A percentile compares a stretch with the other conserved stretches of the same genome.
phyloP scores from a whole-genome alignment of 2,329 filamentous ascomycete genomes.

The Ophiostoma himal-ulmi region DNA sequence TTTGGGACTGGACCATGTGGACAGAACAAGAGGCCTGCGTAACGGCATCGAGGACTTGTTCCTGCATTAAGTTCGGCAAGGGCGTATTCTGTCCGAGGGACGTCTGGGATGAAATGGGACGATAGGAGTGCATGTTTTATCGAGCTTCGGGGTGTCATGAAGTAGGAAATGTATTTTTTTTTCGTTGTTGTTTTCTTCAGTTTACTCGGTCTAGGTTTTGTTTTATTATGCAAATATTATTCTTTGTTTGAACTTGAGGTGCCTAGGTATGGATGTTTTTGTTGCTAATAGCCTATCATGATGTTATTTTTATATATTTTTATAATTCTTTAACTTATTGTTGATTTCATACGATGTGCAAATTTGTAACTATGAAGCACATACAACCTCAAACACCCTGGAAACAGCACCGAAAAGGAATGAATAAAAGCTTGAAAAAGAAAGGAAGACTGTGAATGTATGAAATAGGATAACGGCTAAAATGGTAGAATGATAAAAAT shows the following conservation, averaged over 20 bases:
- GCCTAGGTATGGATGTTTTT: no score
- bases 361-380: no score
- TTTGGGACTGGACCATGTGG: slow-evolving; percentile 60
- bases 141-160: background rate
- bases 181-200: background rate
- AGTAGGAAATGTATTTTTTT: background rate
- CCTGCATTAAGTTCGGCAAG: slow-evolving; percentile 37
- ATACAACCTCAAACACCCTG: no score
- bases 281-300: no score
- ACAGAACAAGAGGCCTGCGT: slow-evolving; percentile 52
- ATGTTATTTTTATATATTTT: background rate
- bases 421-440: no score
- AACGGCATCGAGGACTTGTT: slow-evolving; percentile 60
- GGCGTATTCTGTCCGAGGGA: background rate
- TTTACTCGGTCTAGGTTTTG: background rate
- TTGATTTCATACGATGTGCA: no score
- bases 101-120: background rate
- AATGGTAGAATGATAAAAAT: no score
- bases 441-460: no score
- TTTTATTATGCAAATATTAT: background rate
- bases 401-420: no score
- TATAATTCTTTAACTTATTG: no score
- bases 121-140: background rate
- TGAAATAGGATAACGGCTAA: no score
- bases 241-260: background rate